Evolutionary conservation across 2,329 filamentous ascomycete genomes (phyloP).

Genomic region (Atkinsonella texensis): DNA sequence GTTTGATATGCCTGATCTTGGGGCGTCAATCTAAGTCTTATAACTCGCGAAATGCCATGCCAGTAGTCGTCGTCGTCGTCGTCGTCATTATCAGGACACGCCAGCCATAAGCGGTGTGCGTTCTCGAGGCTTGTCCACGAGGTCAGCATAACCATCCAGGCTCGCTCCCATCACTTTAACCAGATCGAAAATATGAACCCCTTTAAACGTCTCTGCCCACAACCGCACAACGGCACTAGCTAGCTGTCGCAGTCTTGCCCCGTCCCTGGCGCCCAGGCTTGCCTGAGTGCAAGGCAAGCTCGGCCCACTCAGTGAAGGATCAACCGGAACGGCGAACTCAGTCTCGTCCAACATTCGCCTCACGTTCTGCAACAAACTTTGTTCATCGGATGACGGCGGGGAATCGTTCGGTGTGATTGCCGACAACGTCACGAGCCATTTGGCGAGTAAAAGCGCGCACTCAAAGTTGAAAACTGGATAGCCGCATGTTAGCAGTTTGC

Average conservation of each 20-base stretch:
- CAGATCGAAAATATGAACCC: constrained; percentile 48
- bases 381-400: constrained; percentile 39
- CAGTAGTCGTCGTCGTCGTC: neutral
- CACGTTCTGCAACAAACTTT: constrained; percentile 41
- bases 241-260: constrained; percentile 40
- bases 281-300: constrained; percentile 24
- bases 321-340: constrained; percentile 48
- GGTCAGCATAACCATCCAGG: constrained; percentile 43
- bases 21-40: neutral
- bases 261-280: constrained; percentile 35
- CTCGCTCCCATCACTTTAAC: constrained; percentile 45
- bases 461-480: constrained; percentile 46
- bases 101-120: constrained; percentile 7
- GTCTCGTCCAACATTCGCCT: constrained; percentile 49
- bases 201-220: constrained; percentile 52
- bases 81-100: constrained; percentile 9
- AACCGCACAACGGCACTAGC: constrained; percentile 46
- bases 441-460: constrained; percentile 47
- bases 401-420: constrained; percentile 38
- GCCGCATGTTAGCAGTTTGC: neutral
- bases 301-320: constrained; percentile 37
- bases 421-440: constrained; percentile 46
- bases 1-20: neutral
- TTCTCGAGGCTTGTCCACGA: constrained; percentile 37
- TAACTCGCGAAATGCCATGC: neutral